A percentile compares a stretch with the other conserved stretches of the same genome.
phyloP scores from a whole-genome alignment of 2,329 filamentous ascomycete genomes.

The Aspergillus eucalypticola region DNA sequence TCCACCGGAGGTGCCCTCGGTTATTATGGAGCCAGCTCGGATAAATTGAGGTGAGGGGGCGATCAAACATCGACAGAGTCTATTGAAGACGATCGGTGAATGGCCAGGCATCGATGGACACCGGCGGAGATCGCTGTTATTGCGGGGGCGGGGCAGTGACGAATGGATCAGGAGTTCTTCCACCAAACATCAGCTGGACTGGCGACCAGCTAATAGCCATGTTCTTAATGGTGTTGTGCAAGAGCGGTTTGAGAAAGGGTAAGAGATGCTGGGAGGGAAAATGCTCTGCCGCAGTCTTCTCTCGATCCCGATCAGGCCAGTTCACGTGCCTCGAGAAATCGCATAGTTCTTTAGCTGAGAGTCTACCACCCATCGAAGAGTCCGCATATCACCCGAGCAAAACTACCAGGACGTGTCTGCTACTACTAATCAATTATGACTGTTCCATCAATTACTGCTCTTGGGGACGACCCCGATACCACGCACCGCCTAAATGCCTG shows the following conservation, averaged over 20 bases:
- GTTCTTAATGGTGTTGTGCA: neutral
- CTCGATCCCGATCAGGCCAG: neutral
- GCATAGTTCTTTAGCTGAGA: neutral
- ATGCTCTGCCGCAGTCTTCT: no score
- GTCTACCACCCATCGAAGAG: neutral
- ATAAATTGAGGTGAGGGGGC: neutral
- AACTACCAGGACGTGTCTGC: no score
- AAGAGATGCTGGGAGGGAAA: neutral
- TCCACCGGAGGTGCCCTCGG: neutral
- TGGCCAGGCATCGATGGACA: neutral
- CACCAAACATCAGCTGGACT: neutral
- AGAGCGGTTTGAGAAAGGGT: neutral
- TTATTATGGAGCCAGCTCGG: slow-evolving; percentile 6
- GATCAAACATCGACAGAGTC: neutral
- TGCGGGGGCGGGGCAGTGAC: neutral
- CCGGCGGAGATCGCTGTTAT: neutral
- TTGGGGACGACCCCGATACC: neutral
- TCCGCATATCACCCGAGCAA: neutral
- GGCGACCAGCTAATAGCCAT: no score
- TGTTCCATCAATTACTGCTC: neutral
- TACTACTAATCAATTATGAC: neutral
- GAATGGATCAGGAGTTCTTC: neutral
- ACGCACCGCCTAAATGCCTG: slow-evolving; percentile 3
- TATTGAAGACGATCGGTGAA: neutral
- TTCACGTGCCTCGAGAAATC: neutral